Conservation (phyloP, 345 rosid genomes). For the Nephelium lappaceum region DNA sequence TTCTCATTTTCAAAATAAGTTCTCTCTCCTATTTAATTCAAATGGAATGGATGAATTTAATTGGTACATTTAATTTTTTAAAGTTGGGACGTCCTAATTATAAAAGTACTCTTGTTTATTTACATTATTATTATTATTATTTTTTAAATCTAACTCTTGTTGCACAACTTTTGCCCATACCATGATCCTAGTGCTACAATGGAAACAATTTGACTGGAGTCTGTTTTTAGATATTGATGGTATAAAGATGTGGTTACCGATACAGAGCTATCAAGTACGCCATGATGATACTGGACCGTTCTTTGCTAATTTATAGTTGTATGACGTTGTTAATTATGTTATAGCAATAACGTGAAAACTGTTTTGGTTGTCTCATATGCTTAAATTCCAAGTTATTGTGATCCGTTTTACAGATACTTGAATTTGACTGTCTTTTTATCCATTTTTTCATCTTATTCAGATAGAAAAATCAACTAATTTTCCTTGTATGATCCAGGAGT, state of each 20-base stretch:
- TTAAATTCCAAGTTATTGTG: background rate
- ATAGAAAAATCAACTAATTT: background rate
- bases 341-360: background rate
- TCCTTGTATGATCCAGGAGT: constrained; percentile 50
- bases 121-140: too few species aligned
- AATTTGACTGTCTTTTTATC: background rate
- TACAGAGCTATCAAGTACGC: background rate
- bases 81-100: too few species aligned
- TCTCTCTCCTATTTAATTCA: too few species aligned
- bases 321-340: background rate
- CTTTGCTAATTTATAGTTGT: background rate
- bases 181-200: too few species aligned
- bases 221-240: background rate
- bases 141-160: too few species aligned
- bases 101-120: too few species aligned
- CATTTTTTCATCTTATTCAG: background rate
- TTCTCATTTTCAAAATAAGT: too few species aligned
- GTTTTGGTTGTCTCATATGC: background rate
- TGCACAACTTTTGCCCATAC: too few species aligned
- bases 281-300: background rate
- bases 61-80: too few species aligned
- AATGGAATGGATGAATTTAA: too few species aligned
- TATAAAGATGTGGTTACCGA: background rate
- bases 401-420: background rate
- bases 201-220: background rate